Conservation (phyloP, 208 protist species). For the Leptomonas pyrrhocoris region DNA sequence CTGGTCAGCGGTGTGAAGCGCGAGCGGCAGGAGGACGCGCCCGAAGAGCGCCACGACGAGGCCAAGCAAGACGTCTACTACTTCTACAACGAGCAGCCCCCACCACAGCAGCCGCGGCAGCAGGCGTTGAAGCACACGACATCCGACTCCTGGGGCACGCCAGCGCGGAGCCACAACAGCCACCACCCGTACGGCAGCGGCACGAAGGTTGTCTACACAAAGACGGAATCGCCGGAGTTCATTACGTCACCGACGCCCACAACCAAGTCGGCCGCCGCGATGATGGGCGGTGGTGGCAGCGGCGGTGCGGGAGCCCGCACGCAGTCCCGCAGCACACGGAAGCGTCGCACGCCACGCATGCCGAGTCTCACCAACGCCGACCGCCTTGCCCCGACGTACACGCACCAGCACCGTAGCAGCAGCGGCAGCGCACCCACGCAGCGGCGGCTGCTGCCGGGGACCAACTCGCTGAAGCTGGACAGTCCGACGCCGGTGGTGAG, state of each 20-base stretch:
- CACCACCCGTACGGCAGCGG: background rate
- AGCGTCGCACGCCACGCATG: slow-evolving; percentile 69
- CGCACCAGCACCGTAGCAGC: background rate
- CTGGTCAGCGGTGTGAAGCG: slow-evolving; percentile 37
- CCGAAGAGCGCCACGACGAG: background rate
- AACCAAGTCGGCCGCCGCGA: slow-evolving; percentile 28
- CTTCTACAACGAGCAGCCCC: background rate
- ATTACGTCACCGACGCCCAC: slow-evolving; percentile 18
- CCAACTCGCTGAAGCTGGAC: slow-evolving; percentile 36
- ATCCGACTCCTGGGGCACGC: slow-evolving; percentile 8
- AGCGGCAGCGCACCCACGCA: background rate
- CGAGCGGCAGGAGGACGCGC: slow-evolving; percentile 27
- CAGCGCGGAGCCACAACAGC: background rate
- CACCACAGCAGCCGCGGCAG: background rate
- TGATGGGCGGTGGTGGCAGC: slow-evolving; percentile 18
- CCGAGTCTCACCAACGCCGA: slow-evolving; percentile 76
- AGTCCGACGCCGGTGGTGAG: slow-evolving; percentile 30
- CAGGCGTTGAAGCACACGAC: slow-evolving; percentile 4
- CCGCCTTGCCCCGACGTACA: slow-evolving; percentile 23
- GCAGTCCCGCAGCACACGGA: slow-evolving; percentile 30
- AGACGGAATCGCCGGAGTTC: slow-evolving; percentile 32
- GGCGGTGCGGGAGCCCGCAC: slow-evolving; percentile 13
- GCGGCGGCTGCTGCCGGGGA: slow-evolving; percentile 20
- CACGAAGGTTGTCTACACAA: background rate
- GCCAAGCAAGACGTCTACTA: background rate